phyloP scores from a whole-genome alignment of 345 rosid genomes.

The Nephelium lappaceum region DNA sequence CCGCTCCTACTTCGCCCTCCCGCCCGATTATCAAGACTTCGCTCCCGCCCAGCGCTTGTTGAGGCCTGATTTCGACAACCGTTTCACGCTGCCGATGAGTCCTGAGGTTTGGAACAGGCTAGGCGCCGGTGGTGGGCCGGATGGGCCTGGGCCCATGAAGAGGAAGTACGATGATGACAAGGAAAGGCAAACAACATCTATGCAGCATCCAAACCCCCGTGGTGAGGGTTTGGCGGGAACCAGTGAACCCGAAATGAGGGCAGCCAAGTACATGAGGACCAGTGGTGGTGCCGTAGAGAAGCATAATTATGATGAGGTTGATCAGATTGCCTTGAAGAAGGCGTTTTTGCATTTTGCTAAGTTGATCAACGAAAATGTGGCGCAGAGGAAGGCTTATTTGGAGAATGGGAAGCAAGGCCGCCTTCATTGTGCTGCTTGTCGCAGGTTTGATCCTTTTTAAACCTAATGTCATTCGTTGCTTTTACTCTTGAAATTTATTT shows the following conservation, averaged over 20 bases:
- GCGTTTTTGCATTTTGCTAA: constrained; percentile 72
- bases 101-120: constrained; percentile 44
- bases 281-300: constrained; percentile 29
- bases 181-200: constrained; percentile 44
- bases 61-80: constrained; percentile 34
- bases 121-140: constrained; percentile 26
- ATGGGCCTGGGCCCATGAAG: constrained; percentile 47
- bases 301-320: constrained; percentile 53
- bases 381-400: constrained; percentile 66
- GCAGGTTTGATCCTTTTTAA: constrained; percentile 65
- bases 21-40: constrained; percentile 86
- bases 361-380: constrained; percentile 59
- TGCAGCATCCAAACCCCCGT: constrained; percentile 41
- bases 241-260: constrained; percentile 53
- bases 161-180: constrained; percentile 58
- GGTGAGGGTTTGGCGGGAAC: constrained; percentile 41
- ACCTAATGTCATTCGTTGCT: constrained; percentile 28
- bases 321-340: constrained; percentile 62
- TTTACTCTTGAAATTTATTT: neutral
- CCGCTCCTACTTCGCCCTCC: constrained; percentile 94
- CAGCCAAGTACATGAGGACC: constrained; percentile 54
- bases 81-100: constrained; percentile 33
- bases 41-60: constrained; percentile 32
- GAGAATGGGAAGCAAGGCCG: constrained; percentile 83
- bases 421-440: constrained; percentile 78